Percentiles rank a stretch among this genome's conserved stretches.
phyloP scores from a whole-genome alignment of 2,329 filamentous ascomycete genomes.

The Fusarium hainanense region DNA sequence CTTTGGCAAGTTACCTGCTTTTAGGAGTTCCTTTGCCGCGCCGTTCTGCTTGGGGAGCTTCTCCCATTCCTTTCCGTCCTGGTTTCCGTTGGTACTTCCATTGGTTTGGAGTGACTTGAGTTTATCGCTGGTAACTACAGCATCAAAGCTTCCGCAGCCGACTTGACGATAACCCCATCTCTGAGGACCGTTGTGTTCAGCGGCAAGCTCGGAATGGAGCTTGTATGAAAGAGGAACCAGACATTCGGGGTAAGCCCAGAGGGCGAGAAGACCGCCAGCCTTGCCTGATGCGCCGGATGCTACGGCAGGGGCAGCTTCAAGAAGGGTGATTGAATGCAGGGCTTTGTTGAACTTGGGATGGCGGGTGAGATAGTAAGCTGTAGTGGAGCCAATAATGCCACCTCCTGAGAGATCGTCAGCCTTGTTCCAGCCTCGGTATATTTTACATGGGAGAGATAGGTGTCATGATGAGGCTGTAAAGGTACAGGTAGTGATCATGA shows the following conservation, averaged over 20 bases:
- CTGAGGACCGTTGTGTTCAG: slow-evolving; percentile 80
- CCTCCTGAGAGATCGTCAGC: slow-evolving; percentile 68
- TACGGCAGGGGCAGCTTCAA: slow-evolving; percentile 84
- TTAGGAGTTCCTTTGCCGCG: slow-evolving; percentile 59
- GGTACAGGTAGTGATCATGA: background rate
- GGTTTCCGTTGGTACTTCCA: background rate
- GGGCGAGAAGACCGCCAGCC: slow-evolving; percentile 87
- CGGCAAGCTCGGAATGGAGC: slow-evolving; percentile 85
- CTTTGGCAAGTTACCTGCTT: slow-evolving; percentile 72
- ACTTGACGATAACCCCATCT: slow-evolving; percentile 89
- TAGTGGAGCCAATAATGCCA: slow-evolving; percentile 91
- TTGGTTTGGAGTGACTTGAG: slow-evolving; percentile 47
- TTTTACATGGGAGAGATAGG: background rate
- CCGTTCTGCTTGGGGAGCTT: slow-evolving; percentile 70
- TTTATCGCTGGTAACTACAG: slow-evolving; percentile 52
- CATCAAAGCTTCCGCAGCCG: slow-evolving; percentile 72
- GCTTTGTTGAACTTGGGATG: slow-evolving; percentile 82
- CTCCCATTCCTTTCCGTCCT: slow-evolving; percentile 63
- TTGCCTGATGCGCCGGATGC: slow-evolving; percentile 95
- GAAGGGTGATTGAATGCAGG: slow-evolving; percentile 81
- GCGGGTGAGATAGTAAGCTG: slow-evolving; percentile 89
- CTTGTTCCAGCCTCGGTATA: slow-evolving; percentile 9
- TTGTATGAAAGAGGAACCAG: slow-evolving; percentile 88
- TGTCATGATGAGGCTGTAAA: slow-evolving; percentile 12
- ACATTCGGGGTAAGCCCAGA: slow-evolving; percentile 89